Base-by-base conservation (phyloP, 2,329 filamentous ascomycete species). In the Fusarium algeriense region DNA sequence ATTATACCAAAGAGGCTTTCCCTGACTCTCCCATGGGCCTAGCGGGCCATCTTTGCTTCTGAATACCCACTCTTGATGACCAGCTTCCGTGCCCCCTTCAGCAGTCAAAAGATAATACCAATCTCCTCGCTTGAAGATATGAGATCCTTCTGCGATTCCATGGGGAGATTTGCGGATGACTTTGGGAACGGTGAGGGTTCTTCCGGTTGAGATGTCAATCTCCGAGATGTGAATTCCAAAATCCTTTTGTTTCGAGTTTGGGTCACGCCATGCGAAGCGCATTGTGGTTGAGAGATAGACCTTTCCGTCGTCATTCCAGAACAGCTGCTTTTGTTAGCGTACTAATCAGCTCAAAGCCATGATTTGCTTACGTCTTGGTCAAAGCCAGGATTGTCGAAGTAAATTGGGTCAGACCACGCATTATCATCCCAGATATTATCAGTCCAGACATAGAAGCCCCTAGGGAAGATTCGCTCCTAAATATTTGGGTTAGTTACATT, bases 371-470 rank as follows among this genome's bases (percentile, higher is more conserved):
- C 74, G 35, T 87, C 85, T 74, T 87, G 86, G 66, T 88, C 85
- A 58, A 87, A 87, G 3, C 85, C 85, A 3, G 84, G 80, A 45
- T 86, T 84, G 56, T 88, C 86, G 67, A 88, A 87, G 65, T 84
- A 87, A 0, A 86, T 77, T 0, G 86, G 86, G 48, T 88, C 85
- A 7, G 84, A 86, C 86, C 86, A 89, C 6, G 82, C 79, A 10
- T 67, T 75, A 0, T 83, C 81, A 45, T 87, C 81, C 83, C 83
- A 86, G n/a, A 88, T 87, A 60, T 88, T 81, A 14, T 82, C 80
- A 0, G 85, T 88, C 64, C 80, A 83, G 4, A 88, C 84, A 55
- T 86, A 89, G 67, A 89, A 89, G 0, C 87, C 87, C 1, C 84
- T 78, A 1, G 85, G 85, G 66, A 85, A 87, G 23, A 86, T 84